Base-by-base conservation (phyloP, 2,329 filamentous ascomycete species). In the Botrytis sinoallii region DNA sequence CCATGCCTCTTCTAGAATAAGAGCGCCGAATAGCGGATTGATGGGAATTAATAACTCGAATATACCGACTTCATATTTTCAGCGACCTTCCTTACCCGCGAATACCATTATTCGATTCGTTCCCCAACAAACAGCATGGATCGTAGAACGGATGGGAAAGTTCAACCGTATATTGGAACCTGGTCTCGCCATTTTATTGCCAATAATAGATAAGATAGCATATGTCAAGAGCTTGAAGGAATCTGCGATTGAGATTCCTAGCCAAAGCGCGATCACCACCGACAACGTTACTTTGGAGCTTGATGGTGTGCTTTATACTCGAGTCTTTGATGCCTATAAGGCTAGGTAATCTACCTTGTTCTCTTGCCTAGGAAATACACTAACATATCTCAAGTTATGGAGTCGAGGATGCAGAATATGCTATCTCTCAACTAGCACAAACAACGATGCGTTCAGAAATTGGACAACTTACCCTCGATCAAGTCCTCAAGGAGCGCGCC, bases 391-490 rank as follows among this genome's bases (percentile, higher is more conserved):
- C 75, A 77, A 97, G 94, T 84, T 99, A 99, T 82, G 96, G 96
- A 55, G 96, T 99, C 46, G 96, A 99, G 84, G 96, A 99, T 82
- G 95, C 96, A 76, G 96, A 99, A 83, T 99, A 99, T 83, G 96
- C 96, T 83, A 98, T 99, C 82, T 96, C 93, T 14, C 96, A 99
- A 82, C 91, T 99, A 65, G 96, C 96, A 25, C 96, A 99, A 85
- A 99, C 96, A 18, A 98, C 96, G 0, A 99, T 99, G 96, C 94
- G 96, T 80, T 97, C 93, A 80, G 96, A 99, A 84, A 99, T 99
- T 80, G 96, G 96, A 77, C 96, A 98, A 83, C 88, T 99, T 75
- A 93, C 94, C 0, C 92, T 99, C 79, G 96, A 99, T 84, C 95
- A 99, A 84, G 96, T 99, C 63, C 89, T 99, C 74, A 98, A 98